Base-by-base conservation (phyloP, 768 basidiomycete species). In the Trametes villosa region DNA sequence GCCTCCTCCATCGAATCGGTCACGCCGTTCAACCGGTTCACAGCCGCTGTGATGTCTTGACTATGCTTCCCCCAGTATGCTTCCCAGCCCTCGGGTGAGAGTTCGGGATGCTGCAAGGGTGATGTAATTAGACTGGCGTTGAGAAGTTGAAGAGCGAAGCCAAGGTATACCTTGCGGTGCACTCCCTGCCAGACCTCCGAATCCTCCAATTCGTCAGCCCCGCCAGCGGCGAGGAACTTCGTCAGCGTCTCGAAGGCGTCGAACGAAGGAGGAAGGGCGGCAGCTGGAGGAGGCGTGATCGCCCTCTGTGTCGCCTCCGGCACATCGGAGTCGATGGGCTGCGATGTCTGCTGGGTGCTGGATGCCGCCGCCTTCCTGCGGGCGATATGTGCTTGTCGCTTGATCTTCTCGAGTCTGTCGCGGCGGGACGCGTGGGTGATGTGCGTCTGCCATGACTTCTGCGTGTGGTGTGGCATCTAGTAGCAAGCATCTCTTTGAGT, bases 391-490 rank as follows among this genome's bases (percentile, higher is more conserved):
- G 81, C 80, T 52, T 75, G 78, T 69, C 84, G 83, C 53, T 80
- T 76, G 53, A 80, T 69, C 6, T 71, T 66, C n/a, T 83, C 85
- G 12, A 88, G 59, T 40, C 77, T 72, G 11, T 74, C 68, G 24
- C 71, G 78, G 38, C 53, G 70, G 68, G 52, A 60, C 61, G 30
- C 63, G 44, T 20, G 45, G 0, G 36, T 20, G 8, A 85, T 50
- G 47, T 79, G 77, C n/a, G 66, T 68, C 31, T 54, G 64, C 87
- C 87, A 90, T 15, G 86, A 87, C 9, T 33, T 68, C 6, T 65
- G 13, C 2, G 77, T 65, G 68, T 90, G 89, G 63, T 86, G 81
- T 27, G 86, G 82, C 76, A 90, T 77, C 89, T 91, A n/a, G n/a
- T n/a, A n/a, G n/a, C 4, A 13, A 6, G 26, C 27, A 15, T 13